Conservation (phyloP, 108 stramenopile species). For the Skeletonema marinoi region DNA sequence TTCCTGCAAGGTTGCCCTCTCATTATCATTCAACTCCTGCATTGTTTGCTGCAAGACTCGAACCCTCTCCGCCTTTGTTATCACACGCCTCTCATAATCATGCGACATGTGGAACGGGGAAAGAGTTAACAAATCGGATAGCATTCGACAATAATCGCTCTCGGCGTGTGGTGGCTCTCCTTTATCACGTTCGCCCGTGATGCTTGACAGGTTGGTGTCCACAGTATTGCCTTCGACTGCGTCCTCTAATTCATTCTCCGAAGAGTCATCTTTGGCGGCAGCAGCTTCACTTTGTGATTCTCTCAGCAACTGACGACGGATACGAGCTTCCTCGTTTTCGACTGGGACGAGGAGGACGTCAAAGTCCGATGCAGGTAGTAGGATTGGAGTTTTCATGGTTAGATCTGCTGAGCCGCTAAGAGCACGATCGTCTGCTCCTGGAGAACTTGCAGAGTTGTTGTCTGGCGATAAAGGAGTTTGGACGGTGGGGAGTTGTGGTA, state of each 20-base stretch:
- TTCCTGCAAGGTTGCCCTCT: slow-evolving; percentile 70
- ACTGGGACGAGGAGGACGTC: slow-evolving; percentile 79
- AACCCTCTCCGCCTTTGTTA: slow-evolving; percentile 79
- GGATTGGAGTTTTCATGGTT: slow-evolving; percentile 64
- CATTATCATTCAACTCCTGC: slow-evolving; percentile 67
- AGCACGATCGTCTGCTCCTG: slow-evolving; percentile 75
- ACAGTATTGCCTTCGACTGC: slow-evolving; percentile 31
- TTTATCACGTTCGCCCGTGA: slow-evolving; percentile 39
- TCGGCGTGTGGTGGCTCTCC: slow-evolving; percentile 43
- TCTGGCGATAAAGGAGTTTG: slow-evolving; percentile 32
- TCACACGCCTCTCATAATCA: slow-evolving; percentile 79
- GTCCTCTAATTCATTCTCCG: slow-evolving; percentile 20
- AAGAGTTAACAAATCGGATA: slow-evolving; percentile 74
- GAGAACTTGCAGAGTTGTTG: slow-evolving; percentile 32
- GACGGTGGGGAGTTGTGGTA: slow-evolving; percentile 60
- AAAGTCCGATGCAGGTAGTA: slow-evolving; percentile 78
- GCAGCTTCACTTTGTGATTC: slow-evolving; percentile 52
- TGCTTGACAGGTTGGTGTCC: slow-evolving; percentile 30
- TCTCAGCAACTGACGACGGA: slow-evolving; percentile 43
- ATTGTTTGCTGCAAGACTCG: slow-evolving; percentile 70
- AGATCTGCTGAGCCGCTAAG: slow-evolving; percentile 53
- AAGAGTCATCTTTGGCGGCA: slow-evolving; percentile 24
- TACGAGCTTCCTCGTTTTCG: slow-evolving; percentile 58
- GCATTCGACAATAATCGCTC: slow-evolving; percentile 78
- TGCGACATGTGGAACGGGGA: slow-evolving; percentile 86